Evolutionary conservation across 1,139 yeast species (phyloP).

Genomic region (Fermentozyma sake): DNA sequence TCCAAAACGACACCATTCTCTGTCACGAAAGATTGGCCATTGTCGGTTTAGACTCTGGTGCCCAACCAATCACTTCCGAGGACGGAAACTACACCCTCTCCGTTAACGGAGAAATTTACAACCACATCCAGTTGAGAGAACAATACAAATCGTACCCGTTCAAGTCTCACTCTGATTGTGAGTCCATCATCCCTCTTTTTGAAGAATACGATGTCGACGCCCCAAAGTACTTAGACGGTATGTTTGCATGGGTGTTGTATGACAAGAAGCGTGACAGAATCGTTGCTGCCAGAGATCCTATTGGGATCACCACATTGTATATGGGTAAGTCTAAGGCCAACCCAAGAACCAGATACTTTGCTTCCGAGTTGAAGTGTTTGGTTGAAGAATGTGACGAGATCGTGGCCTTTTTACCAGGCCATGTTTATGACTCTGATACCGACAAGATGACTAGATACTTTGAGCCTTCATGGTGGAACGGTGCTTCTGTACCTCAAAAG

Average conservation of each 20-base stretch:
- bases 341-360: slow-evolving; percentile 80
- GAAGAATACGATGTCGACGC: slow-evolving; percentile 84
- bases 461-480: slow-evolving; percentile 95
- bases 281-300: slow-evolving; percentile 96
- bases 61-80: slow-evolving; percentile 87
- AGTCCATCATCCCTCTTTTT: slow-evolving; percentile 90
- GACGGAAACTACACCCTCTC: slow-evolving; percentile 73
- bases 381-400: slow-evolving; percentile 92
- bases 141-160: slow-evolving; percentile 67
- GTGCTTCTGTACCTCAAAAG: slow-evolving; percentile 60
- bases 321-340: slow-evolving; percentile 76
- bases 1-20: slow-evolving; percentile 72
- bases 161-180: slow-evolving; percentile 93
- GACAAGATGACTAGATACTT: slow-evolving; percentile 83
- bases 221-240: slow-evolving; percentile 92
- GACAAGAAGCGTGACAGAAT: slow-evolving; percentile 82
- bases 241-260: slow-evolving; percentile 93
- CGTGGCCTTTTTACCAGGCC: slow-evolving; percentile 97
- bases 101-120: slow-evolving; percentile 97
- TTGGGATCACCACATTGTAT: slow-evolving; percentile 93
- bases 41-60: slow-evolving; percentile 93
- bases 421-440: slow-evolving; percentile 87
- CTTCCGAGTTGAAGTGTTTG: slow-evolving; percentile 91
- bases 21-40: slow-evolving; percentile 96
- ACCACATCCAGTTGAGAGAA: slow-evolving; percentile 85